These are phyloP conservation scores for Eustoma russellianum DNA, from an alignment of 257 asterid genomes.

Conservation along the genomic window DNA sequence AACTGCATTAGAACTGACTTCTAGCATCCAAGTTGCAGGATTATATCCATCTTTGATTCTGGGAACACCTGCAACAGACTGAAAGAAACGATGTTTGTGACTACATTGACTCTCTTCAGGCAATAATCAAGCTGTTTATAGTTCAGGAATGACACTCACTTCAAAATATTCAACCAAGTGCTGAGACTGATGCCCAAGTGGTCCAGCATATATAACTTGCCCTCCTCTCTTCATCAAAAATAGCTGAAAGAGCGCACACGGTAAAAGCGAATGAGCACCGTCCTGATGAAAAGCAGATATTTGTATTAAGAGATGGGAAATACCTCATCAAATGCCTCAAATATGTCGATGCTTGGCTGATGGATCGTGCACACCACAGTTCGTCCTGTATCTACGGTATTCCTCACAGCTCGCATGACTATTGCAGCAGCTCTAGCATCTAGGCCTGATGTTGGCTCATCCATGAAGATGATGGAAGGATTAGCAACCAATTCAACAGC, in stretches of 20 bases:
- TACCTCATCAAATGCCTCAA: conserved; percentile 65
- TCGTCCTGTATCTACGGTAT: conserved; percentile 64
- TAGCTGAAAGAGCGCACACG: conserved; percentile 17
- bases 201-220: conserved; percentile 57
- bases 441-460: conserved; percentile 63
- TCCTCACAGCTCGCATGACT: conserved; percentile 65
- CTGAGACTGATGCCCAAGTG: conserved; percentile 50
- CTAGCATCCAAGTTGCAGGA: conserved; percentile 72
- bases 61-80: conserved; percentile 48
- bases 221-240: conserved; percentile 67
- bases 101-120: neutral
- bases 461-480: conserved; percentile 73
- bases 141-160: conserved; percentile 18
- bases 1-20: conserved; percentile 42
- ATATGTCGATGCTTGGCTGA: conserved; percentile 66
- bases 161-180: conserved; percentile 47
- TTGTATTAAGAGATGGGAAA: neutral
- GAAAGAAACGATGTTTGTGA: conserved; percentile 1
- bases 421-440: conserved; percentile 76
- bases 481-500: conserved; percentile 63
- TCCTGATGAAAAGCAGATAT: neutral
- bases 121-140: neutral
- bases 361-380: conserved; percentile 69
- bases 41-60: conserved; percentile 45
- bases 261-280: neutral